Percentiles rank a stretch among this genome's conserved stretches.
Conservation (phyloP, 495 filamentous ascomycete species). For the Chlorociboria aeruginascens region DNA sequence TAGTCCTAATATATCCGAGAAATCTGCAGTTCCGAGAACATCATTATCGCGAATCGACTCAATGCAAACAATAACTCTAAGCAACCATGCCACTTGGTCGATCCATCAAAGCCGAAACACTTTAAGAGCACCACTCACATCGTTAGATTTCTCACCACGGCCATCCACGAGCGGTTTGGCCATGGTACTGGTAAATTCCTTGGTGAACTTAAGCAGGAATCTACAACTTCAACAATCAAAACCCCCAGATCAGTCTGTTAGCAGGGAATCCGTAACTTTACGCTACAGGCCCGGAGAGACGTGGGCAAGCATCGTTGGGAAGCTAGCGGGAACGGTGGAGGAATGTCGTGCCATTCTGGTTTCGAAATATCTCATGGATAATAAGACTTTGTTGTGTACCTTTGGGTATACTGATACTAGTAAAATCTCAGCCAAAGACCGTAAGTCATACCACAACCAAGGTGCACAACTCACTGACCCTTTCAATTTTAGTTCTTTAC, state of each 20-base stretch:
- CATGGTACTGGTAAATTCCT: slow-evolving; percentile 31
- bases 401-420: slow-evolving; percentile 28
- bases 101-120: slow-evolving; percentile 28
- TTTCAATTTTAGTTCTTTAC: slow-evolving; percentile 25
- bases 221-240: slow-evolving; percentile 34
- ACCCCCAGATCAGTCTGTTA: slow-evolving; percentile 33
- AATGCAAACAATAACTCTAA: slow-evolving; percentile 24
- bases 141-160: slow-evolving; percentile 20
- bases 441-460: slow-evolving; percentile 10
- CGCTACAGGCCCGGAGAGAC: slow-evolving; percentile 39
- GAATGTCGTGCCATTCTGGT: slow-evolving; percentile 37
- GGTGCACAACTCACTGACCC: neutral
- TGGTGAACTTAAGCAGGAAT: slow-evolving; percentile 19
- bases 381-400: slow-evolving; percentile 26
- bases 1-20: slow-evolving; percentile 38
- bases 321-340: slow-evolving; percentile 33
- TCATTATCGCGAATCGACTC: slow-evolving; percentile 27
- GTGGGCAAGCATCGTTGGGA: slow-evolving; percentile 33
- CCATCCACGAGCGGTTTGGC: slow-evolving; percentile 34
- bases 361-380: slow-evolving; percentile 30
- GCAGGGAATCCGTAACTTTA: slow-evolving; percentile 26
- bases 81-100: slow-evolving; percentile 25
- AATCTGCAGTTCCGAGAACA: slow-evolving; percentile 34
- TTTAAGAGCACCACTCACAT: slow-evolving; percentile 29
- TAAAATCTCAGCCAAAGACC: slow-evolving; percentile 23